Evolutionary conservation across 2,329 filamentous ascomycete species (phyloP).

Genomic region (Dactylella cylindrospora): DNA sequence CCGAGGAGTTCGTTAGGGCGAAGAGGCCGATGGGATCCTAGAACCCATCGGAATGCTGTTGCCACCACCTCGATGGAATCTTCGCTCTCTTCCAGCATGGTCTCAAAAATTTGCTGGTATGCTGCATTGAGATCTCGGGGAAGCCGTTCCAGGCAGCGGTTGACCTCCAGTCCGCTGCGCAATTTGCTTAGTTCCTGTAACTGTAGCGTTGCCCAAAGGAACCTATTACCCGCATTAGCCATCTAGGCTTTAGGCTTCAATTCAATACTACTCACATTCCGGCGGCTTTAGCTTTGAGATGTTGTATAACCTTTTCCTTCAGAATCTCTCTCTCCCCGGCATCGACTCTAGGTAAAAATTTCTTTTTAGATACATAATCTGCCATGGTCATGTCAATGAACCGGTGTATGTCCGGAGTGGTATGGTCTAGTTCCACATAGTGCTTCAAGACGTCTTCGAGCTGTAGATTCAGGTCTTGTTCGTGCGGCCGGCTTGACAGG

Average conservation of each 20-base stretch:
- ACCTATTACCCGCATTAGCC: conserved; percentile 20
- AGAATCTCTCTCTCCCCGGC: neutral
- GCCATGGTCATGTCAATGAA: conserved; percentile 6
- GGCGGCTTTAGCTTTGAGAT: conserved; percentile 11
- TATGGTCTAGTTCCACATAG: conserved; percentile 15
- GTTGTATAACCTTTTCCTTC: conserved; percentile 13
- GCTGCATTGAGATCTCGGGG: conserved; percentile 24
- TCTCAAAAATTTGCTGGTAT: conserved; percentile 23
- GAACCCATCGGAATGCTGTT: conserved; percentile 43
- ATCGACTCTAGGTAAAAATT: neutral
- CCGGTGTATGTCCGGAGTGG: conserved; percentile 3
- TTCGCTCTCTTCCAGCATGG: conserved; percentile 5
- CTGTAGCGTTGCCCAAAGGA: conserved; percentile 46
- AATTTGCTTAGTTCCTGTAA: conserved; percentile 36
- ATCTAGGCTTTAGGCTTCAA: neutral
- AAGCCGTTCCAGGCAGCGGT: conserved; percentile 13
- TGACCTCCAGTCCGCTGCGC: conserved; percentile 13
- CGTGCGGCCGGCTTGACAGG: conserved; percentile 47
- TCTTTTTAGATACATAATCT: neutral
- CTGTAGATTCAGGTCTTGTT: conserved; percentile 48
- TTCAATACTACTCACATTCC: conserved; percentile 41
- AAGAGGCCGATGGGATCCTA: conserved; percentile 19
- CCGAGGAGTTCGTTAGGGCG: conserved; percentile 16
- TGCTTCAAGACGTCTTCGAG: conserved; percentile 45
- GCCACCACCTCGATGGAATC: neutral